Conservation (phyloP, 108 stramenopile species). For the Conticribra weissflogii region DNA sequence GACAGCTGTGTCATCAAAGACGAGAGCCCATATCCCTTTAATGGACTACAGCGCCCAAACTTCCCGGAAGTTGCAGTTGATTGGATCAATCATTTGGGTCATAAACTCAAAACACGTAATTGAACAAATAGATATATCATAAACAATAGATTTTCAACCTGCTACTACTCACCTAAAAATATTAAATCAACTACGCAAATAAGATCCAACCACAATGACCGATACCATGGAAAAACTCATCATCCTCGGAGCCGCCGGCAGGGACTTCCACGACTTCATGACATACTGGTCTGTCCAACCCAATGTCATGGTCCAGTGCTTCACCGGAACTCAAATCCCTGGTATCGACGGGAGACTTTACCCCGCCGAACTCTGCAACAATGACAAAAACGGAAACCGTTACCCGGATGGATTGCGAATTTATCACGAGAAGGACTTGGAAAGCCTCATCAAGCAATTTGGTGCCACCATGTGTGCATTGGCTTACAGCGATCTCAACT, state of each 20-base stretch:
- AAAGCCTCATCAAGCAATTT: constrained; percentile 46
- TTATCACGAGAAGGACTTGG: constrained; percentile 45
- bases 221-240: constrained; percentile 36
- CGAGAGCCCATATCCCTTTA: no score
- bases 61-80: no score
- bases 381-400: constrained; percentile 50
- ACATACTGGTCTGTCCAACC: constrained; percentile 49
- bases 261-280: constrained; percentile 51
- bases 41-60: no score
- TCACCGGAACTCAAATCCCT: constrained; percentile 50
- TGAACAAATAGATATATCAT: no score
- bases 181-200: background rate
- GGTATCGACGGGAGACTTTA: constrained; percentile 47
- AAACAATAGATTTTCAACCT: no score
- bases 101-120: background rate
- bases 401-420: constrained; percentile 56
- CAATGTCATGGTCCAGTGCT: constrained; percentile 29
- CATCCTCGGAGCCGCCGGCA: constrained; percentile 48
- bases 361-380: constrained; percentile 53
- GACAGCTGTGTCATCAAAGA: no score
- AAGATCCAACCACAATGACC: constrained; percentile 7
- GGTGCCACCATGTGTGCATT: constrained; percentile 45
- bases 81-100: no score
- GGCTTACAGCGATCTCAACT: constrained; percentile 41
- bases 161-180: no score